These are phyloP conservation scores for Eucalyptus cloeziana DNA, from an alignment of 345 rosid species.

Conservation along the genomic window DNA sequence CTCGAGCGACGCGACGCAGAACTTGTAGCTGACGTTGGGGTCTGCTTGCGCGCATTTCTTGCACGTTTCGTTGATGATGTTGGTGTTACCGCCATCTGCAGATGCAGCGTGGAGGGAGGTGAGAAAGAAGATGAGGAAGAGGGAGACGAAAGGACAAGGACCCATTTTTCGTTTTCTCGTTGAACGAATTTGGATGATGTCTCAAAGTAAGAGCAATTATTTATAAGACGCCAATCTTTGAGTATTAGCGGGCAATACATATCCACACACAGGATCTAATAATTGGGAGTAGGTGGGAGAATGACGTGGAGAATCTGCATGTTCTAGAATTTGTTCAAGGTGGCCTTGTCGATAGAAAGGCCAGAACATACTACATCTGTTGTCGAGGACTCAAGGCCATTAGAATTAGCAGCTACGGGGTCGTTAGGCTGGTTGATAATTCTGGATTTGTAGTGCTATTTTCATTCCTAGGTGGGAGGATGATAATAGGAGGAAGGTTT, in stretches of 20 bases:
- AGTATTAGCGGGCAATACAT: neutral
- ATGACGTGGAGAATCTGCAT: neutral
- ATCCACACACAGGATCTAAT: too few relatives aligned
- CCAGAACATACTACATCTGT: neutral
- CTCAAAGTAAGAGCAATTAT: neutral
- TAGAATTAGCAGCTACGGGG: neutral
- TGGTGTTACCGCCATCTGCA: neutral
- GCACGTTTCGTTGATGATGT: slow-evolving; percentile 18
- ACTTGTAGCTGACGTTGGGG: slow-evolving; percentile 36
- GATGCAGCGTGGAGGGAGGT: neutral
- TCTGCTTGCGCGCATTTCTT: slow-evolving; percentile 20
- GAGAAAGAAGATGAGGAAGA: neutral
- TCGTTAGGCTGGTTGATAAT: neutral
- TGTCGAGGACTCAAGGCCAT: neutral
- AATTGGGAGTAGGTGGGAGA: neutral
- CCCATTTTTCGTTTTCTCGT: neutral
- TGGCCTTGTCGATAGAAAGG: neutral
- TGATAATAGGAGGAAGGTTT: neutral
- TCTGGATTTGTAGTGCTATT: neutral
- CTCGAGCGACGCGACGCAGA: slow-evolving; percentile 32
- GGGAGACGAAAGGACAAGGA: neutral
- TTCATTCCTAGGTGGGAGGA: neutral
- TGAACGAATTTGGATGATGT: neutral
- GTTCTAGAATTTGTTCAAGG: neutral
- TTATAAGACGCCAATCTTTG: neutral